Base-by-base conservation (phyloP, 2,329 filamentous ascomycete species). In the Emergomyces pasteurianus region DNA sequence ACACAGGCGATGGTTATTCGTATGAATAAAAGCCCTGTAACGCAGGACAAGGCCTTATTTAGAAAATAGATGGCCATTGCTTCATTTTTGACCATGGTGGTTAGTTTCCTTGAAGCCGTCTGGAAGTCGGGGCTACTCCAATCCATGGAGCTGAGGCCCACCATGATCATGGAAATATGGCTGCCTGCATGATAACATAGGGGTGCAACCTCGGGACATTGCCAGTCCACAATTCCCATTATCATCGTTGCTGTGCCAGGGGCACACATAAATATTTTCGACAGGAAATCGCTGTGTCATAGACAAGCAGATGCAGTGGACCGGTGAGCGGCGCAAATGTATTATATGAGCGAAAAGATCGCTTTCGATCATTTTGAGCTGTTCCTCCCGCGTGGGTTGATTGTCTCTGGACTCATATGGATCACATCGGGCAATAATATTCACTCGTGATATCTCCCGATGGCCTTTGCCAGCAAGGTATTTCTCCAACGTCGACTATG, bases 381-480 rank as follows among this genome's bases (percentile, higher is more conserved):
- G 65, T 49, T 31, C 34, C 7, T 58, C 26, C 28, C 43, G 31
- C 10, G 67, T 74, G n/a, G 72, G 69, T 46, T 65, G 59, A 62
- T 77, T 77, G 18, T 69, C 69, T 14, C 68, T 69, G 18, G 73
- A 74, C 10, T 74, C 74, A 62, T 68, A 73, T 42, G 76, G 63
- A 2, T 66, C 68, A 12, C 74, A 60, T 59, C 62, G 21, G 31
- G 14, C 28, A 28, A 50, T 47, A 34, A 69, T 65, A 55, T 59
- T 64, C 23, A 73, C 59, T 53, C 67, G 71, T 23, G 68, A 62
- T 21, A 70, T 67, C 58, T 74, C 72, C 59, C 71, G 68, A 56
- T 68, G 56, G 18, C 68, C 71, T 58, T 73, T 67, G 31, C 71
- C 73, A 42, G 16, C 59, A 61, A 68, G 67, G 64, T 73, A 75